Percentiles rank a stretch among this genome's conserved stretches.
These are phyloP conservation scores for Ophiosphaerella herpotricha DNA, from an alignment of 2,329 filamentous ascomycete species.

Conservation along the genomic window DNA sequence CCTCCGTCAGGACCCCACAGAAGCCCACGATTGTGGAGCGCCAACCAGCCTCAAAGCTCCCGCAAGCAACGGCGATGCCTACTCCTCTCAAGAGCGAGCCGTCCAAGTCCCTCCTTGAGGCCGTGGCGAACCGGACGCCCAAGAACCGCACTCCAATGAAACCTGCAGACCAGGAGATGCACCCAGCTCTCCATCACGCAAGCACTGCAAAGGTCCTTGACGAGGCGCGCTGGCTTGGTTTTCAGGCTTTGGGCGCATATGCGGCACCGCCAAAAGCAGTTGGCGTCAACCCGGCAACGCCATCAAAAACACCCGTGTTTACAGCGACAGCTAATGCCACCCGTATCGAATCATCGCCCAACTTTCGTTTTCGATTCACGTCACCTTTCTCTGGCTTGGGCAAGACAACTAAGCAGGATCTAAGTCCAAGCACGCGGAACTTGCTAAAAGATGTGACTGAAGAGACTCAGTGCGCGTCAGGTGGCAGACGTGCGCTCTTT, in stretches of 20 bases:
- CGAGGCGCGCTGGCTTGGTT: conserved; percentile 80
- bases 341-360: conserved; percentile 54
- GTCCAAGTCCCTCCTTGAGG: conserved; percentile 23
- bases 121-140: conserved; percentile 53
- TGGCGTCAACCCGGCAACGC: conserved; percentile 61
- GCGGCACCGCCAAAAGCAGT: conserved; percentile 54
- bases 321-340: conserved; percentile 21
- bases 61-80: conserved; percentile 28
- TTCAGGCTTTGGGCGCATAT: conserved; percentile 67
- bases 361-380: conserved; percentile 69
- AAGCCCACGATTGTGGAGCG: conserved; percentile 20
- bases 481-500: conserved; percentile 48
- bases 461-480: conserved; percentile 17
- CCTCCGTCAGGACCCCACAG: conserved; percentile 28
- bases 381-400: conserved; percentile 61
- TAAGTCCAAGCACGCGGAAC: conserved; percentile 63
- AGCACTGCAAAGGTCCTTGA: conserved; percentile 77
- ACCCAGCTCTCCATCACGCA: conserved; percentile 79
- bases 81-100: conserved; percentile 55
- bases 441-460: conserved; percentile 72
- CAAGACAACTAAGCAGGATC: conserved; percentile 70
- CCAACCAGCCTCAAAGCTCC: conserved; percentile 29
- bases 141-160: conserved; percentile 67
- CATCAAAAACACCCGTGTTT: conserved; percentile 59
- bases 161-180: conserved; percentile 82